Evolutionary conservation across 192 early-diverging fungal genomes (phyloP).

Genomic region (Podila verticillata): DNA sequence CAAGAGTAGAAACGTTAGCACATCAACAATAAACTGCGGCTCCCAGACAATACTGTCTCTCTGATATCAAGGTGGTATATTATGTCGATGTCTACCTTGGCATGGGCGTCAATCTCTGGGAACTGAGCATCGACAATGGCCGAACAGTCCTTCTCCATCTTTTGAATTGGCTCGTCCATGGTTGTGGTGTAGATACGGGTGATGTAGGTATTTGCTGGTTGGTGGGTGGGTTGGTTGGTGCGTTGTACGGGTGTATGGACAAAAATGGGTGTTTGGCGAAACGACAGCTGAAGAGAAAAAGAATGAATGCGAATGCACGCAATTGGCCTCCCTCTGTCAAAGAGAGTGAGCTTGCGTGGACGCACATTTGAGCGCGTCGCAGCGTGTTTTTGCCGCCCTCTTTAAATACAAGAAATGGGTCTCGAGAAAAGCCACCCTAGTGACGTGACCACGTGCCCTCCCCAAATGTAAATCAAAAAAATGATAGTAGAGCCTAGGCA

Average conservation of each 20-base stretch:
- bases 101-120: slow-evolving; percentile 79
- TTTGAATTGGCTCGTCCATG: slow-evolving; percentile 69
- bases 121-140: slow-evolving; percentile 80
- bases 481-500: too few relatives aligned
- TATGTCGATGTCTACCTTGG: slow-evolving; percentile 57
- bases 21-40: neutral
- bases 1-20: neutral
- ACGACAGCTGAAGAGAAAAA: neutral
- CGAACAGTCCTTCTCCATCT: slow-evolving; percentile 95
- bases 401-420: too few relatives aligned
- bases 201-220: neutral
- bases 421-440: too few relatives aligned
- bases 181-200: neutral
- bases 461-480: too few relatives aligned
- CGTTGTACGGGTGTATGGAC: neutral
- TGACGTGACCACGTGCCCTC: too few relatives aligned
- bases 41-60: neutral
- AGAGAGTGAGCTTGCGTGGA: slow-evolving; percentile 1
- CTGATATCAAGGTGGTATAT: too few relatives aligned
- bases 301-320: neutral
- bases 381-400: neutral
- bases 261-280: neutral
- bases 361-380: neutral
- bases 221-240: neutral
- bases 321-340: neutral